These are phyloP conservation scores for Mangifera indica DNA, from an alignment of 345 rosid species.

Conservation along the genomic window DNA sequence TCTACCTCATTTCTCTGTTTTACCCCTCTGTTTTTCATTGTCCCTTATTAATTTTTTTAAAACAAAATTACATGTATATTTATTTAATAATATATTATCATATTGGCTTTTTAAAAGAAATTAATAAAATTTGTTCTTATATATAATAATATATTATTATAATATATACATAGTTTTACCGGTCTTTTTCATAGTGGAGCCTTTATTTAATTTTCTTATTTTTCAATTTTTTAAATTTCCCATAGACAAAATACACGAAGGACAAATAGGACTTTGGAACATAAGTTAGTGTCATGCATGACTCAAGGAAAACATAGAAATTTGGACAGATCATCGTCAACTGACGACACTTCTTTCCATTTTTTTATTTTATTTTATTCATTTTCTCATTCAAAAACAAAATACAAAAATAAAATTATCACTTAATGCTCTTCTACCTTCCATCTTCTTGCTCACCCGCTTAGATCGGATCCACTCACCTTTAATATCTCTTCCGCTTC, in stretches of 20 bases:
- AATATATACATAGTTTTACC: no score
- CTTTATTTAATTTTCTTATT: no score
- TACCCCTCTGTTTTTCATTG: no score
- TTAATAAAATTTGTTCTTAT: no score
- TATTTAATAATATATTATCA: no score
- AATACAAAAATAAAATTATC: neutral
- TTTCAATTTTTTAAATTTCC: neutral
- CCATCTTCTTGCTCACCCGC: constrained; percentile 42
- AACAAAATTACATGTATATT: no score
- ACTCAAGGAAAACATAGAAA: neutral
- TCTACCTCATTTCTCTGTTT: neutral
- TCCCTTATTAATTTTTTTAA: no score
- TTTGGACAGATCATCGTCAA: constrained; percentile 13
- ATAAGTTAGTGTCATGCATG: constrained; percentile 13
- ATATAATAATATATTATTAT: no score
- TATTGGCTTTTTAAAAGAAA: no score
- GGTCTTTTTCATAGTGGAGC: neutral
- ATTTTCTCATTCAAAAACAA: neutral
- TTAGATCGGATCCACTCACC: constrained; percentile 52
- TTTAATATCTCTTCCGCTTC: constrained; percentile 11
- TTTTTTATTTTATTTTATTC: neutral
- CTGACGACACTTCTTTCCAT: neutral
- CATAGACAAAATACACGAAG: neutral
- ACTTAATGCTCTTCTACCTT: constrained; percentile 8
- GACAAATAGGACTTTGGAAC: neutral